Conservation (phyloP, 805 yeast species). For the Metschnikowia similis region DNA sequence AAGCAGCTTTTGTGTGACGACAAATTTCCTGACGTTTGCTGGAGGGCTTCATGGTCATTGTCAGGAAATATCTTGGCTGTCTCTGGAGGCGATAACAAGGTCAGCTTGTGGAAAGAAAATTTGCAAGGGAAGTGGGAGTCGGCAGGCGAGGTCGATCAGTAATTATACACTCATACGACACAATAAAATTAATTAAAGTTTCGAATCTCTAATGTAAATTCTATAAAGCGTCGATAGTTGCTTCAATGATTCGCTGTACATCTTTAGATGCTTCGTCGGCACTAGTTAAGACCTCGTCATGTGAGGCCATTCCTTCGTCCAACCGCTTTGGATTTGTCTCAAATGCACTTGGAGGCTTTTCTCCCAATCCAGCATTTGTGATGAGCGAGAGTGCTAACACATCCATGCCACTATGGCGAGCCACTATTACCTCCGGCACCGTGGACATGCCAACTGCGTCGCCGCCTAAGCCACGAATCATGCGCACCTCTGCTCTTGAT, state of each 20-base stretch:
- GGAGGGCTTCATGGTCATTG: slow-evolving; percentile 98
- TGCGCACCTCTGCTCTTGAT: slow-evolving; percentile 84
- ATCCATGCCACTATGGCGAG: slow-evolving; percentile 79
- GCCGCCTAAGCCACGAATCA: slow-evolving; percentile 69
- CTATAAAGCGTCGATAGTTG: slow-evolving; percentile 47
- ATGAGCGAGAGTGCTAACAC: slow-evolving; percentile 83
- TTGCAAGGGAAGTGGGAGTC: slow-evolving; percentile 92
- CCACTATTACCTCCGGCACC: slow-evolving; percentile 92
- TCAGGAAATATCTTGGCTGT: slow-evolving; percentile 95
- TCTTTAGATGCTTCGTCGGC: slow-evolving; percentile 80
- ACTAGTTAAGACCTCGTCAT: slow-evolving; percentile 83
- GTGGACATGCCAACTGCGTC: slow-evolving; percentile 98
- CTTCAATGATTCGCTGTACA: slow-evolving; percentile 65
- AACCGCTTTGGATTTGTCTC: slow-evolving; percentile 50
- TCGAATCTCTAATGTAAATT: neutral
- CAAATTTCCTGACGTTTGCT: slow-evolving; percentile 92
- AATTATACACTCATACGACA: slow-evolving; percentile 11
- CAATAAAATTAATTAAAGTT: neutral
- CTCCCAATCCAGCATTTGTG: slow-evolving; percentile 77
- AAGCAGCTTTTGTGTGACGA: slow-evolving; percentile 70
- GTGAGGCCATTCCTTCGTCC: slow-evolving; percentile 79
- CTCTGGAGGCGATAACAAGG: slow-evolving; percentile 93
- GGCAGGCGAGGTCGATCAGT: slow-evolving; percentile 94
- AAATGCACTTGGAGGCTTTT: slow-evolving; percentile 62
- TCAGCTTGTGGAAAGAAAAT: slow-evolving; percentile 94